Percentiles rank a stretch among this genome's conserved stretches.
phyloP scores from a whole-genome alignment of 208 protist species.

The Strigomonas culicis region DNA sequence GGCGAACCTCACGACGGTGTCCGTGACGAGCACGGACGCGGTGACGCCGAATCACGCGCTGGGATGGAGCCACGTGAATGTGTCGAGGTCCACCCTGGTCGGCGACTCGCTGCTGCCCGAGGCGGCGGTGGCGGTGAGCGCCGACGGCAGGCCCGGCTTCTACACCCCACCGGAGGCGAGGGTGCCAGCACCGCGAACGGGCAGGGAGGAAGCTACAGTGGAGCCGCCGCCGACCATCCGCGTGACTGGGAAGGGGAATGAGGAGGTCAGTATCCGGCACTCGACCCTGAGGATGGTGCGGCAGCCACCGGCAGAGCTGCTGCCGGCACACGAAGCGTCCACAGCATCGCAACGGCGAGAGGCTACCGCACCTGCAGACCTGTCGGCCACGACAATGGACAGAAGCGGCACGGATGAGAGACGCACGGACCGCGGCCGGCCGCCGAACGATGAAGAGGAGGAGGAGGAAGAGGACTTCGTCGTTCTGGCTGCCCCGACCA shows the following conservation, averaged over 20 bases:
- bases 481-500: not conserved
- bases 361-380: not conserved
- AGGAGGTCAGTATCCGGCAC: not conserved
- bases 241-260: not conserved
- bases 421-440: not conserved
- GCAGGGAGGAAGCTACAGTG: not conserved
- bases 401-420: not conserved
- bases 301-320: not conserved
- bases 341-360: not conserved
- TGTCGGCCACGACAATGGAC: not conserved
- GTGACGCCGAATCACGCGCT: not conserved
- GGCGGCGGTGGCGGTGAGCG: not conserved
- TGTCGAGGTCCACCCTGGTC: not conserved
- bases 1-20: not conserved
- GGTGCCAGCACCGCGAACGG: not conserved
- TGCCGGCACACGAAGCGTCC: not conserved
- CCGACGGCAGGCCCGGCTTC: not conserved
- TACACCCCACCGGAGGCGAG: not conserved
- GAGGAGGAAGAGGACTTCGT: conserved; percentile 8
- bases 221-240: not conserved
- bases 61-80: not conserved
- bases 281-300: not conserved
- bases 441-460: not conserved
- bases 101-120: not conserved
- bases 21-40: not conserved